phyloP scores from a whole-genome alignment of 129 eudicot genomes.

The Rutidosis leptorrhynchoides region DNA sequence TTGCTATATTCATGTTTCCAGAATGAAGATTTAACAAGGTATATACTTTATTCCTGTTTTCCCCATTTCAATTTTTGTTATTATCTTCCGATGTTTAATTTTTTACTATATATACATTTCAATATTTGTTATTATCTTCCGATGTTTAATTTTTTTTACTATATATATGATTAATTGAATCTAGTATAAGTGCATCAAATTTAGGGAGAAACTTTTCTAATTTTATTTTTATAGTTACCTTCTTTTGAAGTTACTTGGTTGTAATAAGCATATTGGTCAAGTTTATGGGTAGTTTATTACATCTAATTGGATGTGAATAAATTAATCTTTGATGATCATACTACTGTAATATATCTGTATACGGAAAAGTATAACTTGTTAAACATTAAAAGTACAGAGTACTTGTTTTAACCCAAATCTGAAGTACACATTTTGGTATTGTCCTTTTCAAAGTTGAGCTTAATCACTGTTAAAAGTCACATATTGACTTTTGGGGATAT shows the following conservation, averaged over 20 bases:
- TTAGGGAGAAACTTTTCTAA: not conserved
- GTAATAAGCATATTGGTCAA: not conserved
- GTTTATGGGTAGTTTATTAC: too few relatives aligned
- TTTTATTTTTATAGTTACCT: too few relatives aligned
- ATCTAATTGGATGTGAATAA: not conserved
- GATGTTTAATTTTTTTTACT: too few relatives aligned
- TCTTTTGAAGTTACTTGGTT: not conserved
- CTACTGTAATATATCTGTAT: not conserved
- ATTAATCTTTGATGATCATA: not conserved
- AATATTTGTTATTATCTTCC: not conserved
- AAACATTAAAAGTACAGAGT: not conserved
- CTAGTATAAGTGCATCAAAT: not conserved
- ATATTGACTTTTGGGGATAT: slow-evolving; percentile 26
- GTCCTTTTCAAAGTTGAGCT: slow-evolving; percentile 12
- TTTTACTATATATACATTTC: not conserved
- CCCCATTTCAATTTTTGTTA: not conserved
- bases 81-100: not conserved
- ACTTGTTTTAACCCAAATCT: not conserved
- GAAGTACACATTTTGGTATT: slow-evolving; percentile 8
- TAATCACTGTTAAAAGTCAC: slow-evolving; percentile 3
- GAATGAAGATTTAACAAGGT: slow-evolving; percentile 37
- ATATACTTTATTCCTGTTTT: not conserved
- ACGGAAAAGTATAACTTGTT: not conserved
- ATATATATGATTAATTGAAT: too few relatives aligned
- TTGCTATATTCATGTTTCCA: slow-evolving; percentile 30